These are phyloP conservation scores for Nicotiana attenuata DNA, from an alignment of 257 asterid species.

Conservation along the genomic window DNA sequence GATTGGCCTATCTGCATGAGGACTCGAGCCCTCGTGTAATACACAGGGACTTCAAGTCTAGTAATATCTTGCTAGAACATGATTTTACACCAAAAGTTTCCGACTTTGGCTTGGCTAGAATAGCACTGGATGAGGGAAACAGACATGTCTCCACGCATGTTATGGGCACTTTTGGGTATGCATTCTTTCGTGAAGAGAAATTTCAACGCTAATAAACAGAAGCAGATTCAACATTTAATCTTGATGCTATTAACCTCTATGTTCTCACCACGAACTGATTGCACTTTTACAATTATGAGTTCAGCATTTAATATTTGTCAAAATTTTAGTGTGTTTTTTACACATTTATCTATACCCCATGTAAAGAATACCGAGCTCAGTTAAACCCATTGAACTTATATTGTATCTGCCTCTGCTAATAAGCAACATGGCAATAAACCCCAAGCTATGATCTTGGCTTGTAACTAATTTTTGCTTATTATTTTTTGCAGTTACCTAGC, in stretches of 20 bases:
- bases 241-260: not conserved
- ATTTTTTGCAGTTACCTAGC: constrained; percentile 64
- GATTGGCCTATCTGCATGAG: constrained; percentile 88
- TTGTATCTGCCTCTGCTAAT: not conserved
- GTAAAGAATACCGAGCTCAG: too few relatives aligned
- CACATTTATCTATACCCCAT: not conserved
- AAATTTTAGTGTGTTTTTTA: not conserved
- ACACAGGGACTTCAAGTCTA: constrained; percentile 92
- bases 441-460: not conserved
- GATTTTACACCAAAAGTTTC: constrained; percentile 91
- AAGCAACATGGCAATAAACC: not conserved
- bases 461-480: not conserved
- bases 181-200: not conserved
- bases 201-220: not conserved
- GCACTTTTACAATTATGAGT: not conserved
- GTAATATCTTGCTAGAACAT: constrained; percentile 79
- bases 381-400: not conserved
- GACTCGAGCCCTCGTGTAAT: constrained; percentile 96
- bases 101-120: constrained; percentile 89
- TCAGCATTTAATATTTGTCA: not conserved
- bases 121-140: constrained; percentile 73
- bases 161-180: constrained; percentile 98
- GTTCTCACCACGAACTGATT: not conserved
- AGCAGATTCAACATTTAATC: not conserved
- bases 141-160: constrained; percentile 81